Evolutionary conservation across 495 filamentous ascomycete genomes (phyloP).

Genomic region (Tuber brumale): DNA sequence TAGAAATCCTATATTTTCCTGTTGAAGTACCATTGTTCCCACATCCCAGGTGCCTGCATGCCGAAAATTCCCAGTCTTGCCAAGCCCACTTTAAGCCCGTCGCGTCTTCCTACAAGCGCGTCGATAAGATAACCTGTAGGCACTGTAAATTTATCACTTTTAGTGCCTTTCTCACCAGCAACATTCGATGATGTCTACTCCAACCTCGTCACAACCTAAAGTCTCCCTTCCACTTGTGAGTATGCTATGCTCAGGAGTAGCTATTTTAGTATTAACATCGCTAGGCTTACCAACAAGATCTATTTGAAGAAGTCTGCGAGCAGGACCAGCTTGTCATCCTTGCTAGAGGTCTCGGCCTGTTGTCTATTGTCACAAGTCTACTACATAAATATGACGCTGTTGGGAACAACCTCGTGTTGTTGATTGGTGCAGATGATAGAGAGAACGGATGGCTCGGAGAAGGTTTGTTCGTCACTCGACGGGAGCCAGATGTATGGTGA

Average conservation of each 20-base stretch:
- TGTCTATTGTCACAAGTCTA: slow-evolving; percentile 85
- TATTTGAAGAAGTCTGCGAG: slow-evolving; percentile 79
- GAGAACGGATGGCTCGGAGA: slow-evolving; percentile 94
- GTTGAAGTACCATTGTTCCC: background rate
- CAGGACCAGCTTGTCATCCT: slow-evolving; percentile 92
- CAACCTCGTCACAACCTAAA: slow-evolving; percentile 61
- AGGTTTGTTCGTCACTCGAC: slow-evolving; percentile 44
- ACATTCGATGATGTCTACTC: slow-evolving; percentile 22
- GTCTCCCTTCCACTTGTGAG: slow-evolving; percentile 83
- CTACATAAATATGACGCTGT: slow-evolving; percentile 95
- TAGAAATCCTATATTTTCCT: background rate
- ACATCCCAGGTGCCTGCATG: background rate
- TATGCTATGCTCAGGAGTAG: background rate
- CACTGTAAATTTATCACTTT: no score
- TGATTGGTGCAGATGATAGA: slow-evolving; percentile 85
- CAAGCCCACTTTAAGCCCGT: background rate
- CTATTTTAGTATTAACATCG: slow-evolving; percentile 12
- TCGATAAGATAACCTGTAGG: background rate
- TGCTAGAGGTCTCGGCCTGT: slow-evolving; percentile 82
- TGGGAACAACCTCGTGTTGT: slow-evolving; percentile 81
- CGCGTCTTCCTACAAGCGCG: background rate
- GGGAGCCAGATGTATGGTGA: background rate
- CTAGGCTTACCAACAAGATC: slow-evolving; percentile 77
- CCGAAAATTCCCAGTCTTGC: background rate
- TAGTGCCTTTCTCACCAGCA: background rate